phyloP scores from a whole-genome alignment of 2,329 filamentous ascomycete species.

The Lasiodiplodia sp. region DNA sequence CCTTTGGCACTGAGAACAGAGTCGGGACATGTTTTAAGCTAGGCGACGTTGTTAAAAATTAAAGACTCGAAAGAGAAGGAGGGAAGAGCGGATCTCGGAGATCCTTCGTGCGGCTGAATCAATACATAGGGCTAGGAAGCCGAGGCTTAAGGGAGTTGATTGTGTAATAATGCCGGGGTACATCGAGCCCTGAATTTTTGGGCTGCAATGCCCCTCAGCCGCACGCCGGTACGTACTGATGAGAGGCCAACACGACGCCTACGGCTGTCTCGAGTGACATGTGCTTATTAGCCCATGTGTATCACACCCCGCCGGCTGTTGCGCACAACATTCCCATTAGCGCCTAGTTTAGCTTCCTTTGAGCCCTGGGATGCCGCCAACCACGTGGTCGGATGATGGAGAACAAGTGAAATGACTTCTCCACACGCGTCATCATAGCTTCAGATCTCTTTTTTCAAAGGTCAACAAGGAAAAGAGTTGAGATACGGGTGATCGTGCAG shows the following conservation, averaged over 20 bases:
- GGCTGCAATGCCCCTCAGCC: background rate
- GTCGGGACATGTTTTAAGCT: background rate
- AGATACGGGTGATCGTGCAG: background rate
- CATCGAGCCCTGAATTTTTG: background rate
- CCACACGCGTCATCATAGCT: background rate
- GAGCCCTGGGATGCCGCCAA: background rate
- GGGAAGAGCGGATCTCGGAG: background rate
- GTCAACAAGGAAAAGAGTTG: background rate
- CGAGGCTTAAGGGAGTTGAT: background rate
- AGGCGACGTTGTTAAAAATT: background rate
- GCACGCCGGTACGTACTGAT: background rate
- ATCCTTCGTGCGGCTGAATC: background rate
- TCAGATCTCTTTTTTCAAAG: background rate
- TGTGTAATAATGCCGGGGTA: background rate
- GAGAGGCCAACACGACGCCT: background rate
- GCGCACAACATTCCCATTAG: background rate
- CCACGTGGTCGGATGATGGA: background rate
- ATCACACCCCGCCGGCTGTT: background rate
- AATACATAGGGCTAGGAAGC: background rate
- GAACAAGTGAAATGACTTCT: background rate
- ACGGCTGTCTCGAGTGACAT: background rate
- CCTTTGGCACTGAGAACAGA: background rate
- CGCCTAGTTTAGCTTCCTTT: background rate
- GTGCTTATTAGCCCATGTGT: background rate
- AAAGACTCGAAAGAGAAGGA: background rate